Evolutionary conservation across 139 green algal species (phyloP).

Genomic region (Zygnema cylindricum): DNA sequence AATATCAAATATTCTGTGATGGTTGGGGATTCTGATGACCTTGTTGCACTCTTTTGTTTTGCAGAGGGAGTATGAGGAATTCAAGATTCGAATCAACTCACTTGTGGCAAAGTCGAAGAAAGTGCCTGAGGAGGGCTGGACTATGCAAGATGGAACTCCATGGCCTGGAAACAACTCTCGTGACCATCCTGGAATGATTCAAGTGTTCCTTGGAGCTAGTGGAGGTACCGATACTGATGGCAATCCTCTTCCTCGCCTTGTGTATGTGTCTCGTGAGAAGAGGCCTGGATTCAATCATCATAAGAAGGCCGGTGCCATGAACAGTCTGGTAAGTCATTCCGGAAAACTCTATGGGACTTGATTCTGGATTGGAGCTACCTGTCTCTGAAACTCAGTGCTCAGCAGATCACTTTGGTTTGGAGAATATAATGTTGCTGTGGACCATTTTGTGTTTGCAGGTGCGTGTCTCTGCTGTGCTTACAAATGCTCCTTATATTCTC

Average conservation of each 20-base stretch:
- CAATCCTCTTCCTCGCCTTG: conserved; percentile 48
- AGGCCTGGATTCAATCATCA: conserved; percentile 60
- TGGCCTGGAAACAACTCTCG: conserved; percentile 59
- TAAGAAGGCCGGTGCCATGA: conserved; percentile 64
- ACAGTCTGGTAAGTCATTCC: conserved; percentile 34
- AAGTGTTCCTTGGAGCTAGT: conserved; percentile 50
- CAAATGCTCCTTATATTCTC: conserved; percentile 60
- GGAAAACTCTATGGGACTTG: neutral
- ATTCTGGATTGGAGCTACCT: neutral
- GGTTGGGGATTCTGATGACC: too few relatives aligned
- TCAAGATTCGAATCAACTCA: conserved; percentile 53
- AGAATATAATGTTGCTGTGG: neutral
- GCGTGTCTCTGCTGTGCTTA: conserved; percentile 55
- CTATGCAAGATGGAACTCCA: conserved; percentile 56
- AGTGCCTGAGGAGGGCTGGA: conserved; percentile 49
- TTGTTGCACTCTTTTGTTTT: neutral
- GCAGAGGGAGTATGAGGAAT: conserved; percentile 60
- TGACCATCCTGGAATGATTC: conserved; percentile 62
- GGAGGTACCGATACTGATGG: conserved; percentile 40
- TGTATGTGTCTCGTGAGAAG: conserved; percentile 64
- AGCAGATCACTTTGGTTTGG: neutral
- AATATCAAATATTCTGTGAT: too few relatives aligned
- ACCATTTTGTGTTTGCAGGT: conserved; percentile 22
- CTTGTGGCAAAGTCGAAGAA: conserved; percentile 46
- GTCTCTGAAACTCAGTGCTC: neutral